Evolutionary conservation across 1,139 yeast genomes (phyloP), one percentile per base, ranked within the genome.

Genomic region (Kluyveromyces sp.): DNA sequence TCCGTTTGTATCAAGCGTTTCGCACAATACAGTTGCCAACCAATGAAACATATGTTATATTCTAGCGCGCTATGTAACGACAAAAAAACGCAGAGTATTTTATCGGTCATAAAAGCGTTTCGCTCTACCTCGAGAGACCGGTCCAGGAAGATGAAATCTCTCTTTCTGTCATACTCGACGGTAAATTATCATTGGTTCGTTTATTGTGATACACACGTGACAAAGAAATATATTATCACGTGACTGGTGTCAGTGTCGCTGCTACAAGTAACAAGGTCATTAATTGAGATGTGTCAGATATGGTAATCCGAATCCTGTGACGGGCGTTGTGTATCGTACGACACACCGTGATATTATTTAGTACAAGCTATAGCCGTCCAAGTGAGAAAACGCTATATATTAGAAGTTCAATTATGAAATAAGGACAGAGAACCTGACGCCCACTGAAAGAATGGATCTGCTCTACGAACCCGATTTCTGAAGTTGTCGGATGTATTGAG

Each of bases 401-500:
- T n/a, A n/a, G n/a, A n/a, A n/a, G n/a, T n/a, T n/a, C n/a, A n/a
- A n/a, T n/a, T n/a, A n/a, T n/a, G n/a, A n/a, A n/a, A n/a, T n/a
- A n/a, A n/a, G n/a, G n/a, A n/a, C n/a, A n/a, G n/a, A n/a, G n/a
- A n/a, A n/a, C n/a, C n/a, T n/a, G n/a, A n/a, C n/a, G n/a, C n/a
- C n/a, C n/a, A n/a, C n/a, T n/a, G 17, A 15, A 30, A 7, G 11
- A 12, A 30, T 6, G 17, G 7, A 12, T 30, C 6, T 30, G 17
- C 11, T 3, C 20, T 19, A 20, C 38, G 22, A 35, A 33, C 29
- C 20, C 2, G 32, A 22, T 32, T 46, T 28, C 43, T 45, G 30
- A 33, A 88, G 67, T 35, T 71, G 71, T 43, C 72, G 65, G 42
- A 88, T 86, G 57, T 81, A 85, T 38, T 69, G 68, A 33, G 86